A percentile compares a stretch with the other conserved stretches of the same genome.
These are phyloP conservation scores for Daldinia grandis DNA, from an alignment of 495 filamentous ascomycete species.

Conservation along the genomic window DNA sequence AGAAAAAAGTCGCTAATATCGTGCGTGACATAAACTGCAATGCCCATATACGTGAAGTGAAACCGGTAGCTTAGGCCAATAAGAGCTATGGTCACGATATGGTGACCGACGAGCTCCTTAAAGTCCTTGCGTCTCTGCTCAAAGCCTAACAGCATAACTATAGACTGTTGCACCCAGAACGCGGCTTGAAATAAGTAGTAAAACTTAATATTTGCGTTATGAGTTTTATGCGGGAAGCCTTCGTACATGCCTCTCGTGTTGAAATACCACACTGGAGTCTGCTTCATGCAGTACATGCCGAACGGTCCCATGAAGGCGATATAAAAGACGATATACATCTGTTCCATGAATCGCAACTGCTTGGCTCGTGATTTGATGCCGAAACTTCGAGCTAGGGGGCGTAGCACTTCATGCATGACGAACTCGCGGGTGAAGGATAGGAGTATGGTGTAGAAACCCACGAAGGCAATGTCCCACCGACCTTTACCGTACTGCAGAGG, in stretches of 20 bases:
- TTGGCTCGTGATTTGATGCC: not conserved
- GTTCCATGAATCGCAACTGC: not conserved
- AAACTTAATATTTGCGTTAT: not conserved
- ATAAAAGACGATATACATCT: not conserved
- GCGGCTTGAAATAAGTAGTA: not conserved
- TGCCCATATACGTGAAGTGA: not conserved
- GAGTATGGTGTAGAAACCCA: not conserved
- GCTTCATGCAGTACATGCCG: constrained; percentile 89
- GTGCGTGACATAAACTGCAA: not conserved
- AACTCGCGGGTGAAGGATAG: not conserved
- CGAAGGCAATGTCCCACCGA: not conserved
- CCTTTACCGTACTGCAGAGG: not conserved
- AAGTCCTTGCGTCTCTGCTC: not conserved
- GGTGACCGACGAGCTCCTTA: not conserved
- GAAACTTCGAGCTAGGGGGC: not conserved
- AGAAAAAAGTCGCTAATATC: not conserved
- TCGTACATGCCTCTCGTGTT: constrained; percentile 91
- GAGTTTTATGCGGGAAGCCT: constrained; percentile 76
- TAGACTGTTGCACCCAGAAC: not conserved
- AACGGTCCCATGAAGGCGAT: constrained; percentile 83
- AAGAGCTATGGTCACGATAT: not conserved
- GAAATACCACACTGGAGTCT: constrained; percentile 95
- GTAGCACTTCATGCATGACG: not conserved
- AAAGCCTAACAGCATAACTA: not conserved
- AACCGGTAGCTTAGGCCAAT: not conserved